Conservation (phyloP, 768 basidiomycete genomes). For the Tulasnella sp. region DNA sequence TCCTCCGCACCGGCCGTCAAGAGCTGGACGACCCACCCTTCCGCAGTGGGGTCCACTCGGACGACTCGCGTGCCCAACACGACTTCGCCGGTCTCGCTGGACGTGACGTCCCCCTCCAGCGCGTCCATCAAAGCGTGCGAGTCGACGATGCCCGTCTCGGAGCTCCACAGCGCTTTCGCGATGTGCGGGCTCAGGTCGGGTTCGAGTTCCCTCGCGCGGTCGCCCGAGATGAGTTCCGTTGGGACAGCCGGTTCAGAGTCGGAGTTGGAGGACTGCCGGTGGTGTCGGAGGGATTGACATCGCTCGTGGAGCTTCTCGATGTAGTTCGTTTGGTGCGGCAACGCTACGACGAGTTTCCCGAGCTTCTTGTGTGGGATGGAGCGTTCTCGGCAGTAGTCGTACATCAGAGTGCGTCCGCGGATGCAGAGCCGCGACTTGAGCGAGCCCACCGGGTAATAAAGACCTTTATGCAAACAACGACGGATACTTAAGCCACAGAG, state of each 20-base stretch:
- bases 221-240: constrained; percentile 53
- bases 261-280: constrained; percentile 45
- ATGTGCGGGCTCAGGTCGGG: constrained; percentile 71
- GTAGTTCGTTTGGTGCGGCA: constrained; percentile 51
- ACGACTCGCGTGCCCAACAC: constrained; percentile 75
- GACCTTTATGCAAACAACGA: constrained; percentile 33
- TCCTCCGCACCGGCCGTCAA: constrained; percentile 37
- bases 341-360: constrained; percentile 87
- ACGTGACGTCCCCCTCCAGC: constrained; percentile 68
- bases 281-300: constrained; percentile 31
- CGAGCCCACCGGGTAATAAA: constrained; percentile 75
- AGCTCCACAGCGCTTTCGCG: constrained; percentile 62
- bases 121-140: constrained; percentile 75
- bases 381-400: constrained; percentile 53
- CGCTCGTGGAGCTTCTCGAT: constrained; percentile 48
- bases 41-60: constrained; percentile 58
- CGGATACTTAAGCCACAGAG: background rate
- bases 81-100: constrained; percentile 56
- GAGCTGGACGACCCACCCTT: constrained; percentile 84
- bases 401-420: constrained; percentile 74
- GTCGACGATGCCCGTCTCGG: constrained; percentile 83
- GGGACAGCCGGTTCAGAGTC: constrained; percentile 34
- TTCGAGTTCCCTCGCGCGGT: constrained; percentile 61
- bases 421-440: constrained; percentile 80
- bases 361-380: constrained; percentile 58